These are phyloP conservation scores for Blastobotrys mokoenaii DNA, from an alignment of 805 yeast species.

Conservation along the genomic window DNA sequence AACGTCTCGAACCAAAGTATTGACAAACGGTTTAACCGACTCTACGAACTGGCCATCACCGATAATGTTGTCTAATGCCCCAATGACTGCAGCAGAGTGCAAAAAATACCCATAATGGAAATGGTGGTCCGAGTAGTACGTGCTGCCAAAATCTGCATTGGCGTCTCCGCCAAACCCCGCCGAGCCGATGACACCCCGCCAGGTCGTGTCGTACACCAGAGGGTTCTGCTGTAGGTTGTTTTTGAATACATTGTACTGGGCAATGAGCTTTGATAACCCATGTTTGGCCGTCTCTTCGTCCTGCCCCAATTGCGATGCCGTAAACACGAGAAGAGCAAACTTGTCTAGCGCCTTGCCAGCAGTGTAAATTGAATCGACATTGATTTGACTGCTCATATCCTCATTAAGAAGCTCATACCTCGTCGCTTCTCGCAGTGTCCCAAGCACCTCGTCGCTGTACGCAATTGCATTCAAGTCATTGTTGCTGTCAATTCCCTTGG, in stretches of 20 bases:
- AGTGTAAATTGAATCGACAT: conserved; percentile 37
- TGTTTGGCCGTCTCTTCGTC: conserved; percentile 43
- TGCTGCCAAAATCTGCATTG: conserved; percentile 63
- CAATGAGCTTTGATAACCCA: conserved; percentile 51
- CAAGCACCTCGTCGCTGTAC: conserved; percentile 20
- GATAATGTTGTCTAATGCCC: conserved; percentile 40
- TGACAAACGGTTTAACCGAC: conserved; percentile 46
- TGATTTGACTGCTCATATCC: no score
- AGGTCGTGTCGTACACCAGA: conserved; percentile 64
- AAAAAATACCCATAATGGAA: conserved; percentile 78
- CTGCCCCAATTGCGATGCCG: conserved; percentile 43
- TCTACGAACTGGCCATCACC: conserved; percentile 38
- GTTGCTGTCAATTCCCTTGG: conserved; percentile 36
- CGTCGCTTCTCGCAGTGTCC: conserved; percentile 25
- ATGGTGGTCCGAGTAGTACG: conserved; percentile 76
- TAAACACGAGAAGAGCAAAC: conserved; percentile 78
- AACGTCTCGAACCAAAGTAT: conserved; percentile 53
- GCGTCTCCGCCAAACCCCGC: conserved; percentile 28
- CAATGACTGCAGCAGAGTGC: conserved; percentile 75
- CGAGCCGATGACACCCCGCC: conserved; percentile 33
- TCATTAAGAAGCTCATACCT: conserved; percentile 53
- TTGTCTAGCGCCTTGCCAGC: conserved; percentile 84
- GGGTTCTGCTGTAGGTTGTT: conserved; percentile 63
- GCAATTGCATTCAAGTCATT: conserved; percentile 35
- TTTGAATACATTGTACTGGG: conserved; percentile 62